Conservation (phyloP, 176 grass and related monocot species). For the Bothriochloa decipiens region DNA sequence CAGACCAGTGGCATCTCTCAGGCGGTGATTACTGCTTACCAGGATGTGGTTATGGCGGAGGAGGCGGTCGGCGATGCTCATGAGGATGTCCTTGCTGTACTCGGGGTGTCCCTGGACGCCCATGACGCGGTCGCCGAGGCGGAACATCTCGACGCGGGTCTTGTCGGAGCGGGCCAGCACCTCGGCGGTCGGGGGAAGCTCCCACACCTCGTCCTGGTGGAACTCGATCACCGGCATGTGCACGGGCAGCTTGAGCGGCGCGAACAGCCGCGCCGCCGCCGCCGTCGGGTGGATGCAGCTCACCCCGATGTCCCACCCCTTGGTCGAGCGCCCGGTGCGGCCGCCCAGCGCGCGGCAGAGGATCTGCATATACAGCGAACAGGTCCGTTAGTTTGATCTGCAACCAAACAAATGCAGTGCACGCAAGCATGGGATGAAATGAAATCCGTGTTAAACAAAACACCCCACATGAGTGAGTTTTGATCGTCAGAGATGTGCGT, state of each 20-base stretch:
- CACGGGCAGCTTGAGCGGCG: constrained; percentile 72
- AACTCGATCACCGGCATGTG: constrained; percentile 93
- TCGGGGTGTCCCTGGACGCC: constrained; percentile 93
- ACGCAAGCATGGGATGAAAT: too few relatives aligned
- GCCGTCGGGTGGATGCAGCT: constrained; percentile 86
- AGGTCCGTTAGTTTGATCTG: too few relatives aligned
- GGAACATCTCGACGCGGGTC: constrained; percentile 87
- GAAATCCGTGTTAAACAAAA: too few relatives aligned
- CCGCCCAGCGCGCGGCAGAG: constrained; percentile 83
- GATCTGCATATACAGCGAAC: too few relatives aligned
- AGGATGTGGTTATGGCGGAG: constrained; percentile 64
- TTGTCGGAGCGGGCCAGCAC: constrained; percentile 73
- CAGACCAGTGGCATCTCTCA: too few relatives aligned
- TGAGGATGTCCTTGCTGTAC: constrained; percentile 90
- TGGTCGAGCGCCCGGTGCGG: constrained; percentile 57
- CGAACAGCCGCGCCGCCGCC: constrained; percentile 57
- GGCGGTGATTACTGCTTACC: constrained; percentile 17
- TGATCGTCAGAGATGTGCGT: not conserved
- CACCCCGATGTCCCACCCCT: constrained; percentile 88
- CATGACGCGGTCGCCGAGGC: constrained; percentile 65
- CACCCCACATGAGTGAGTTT: too few relatives aligned
- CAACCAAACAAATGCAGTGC: too few relatives aligned
- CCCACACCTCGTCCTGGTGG: constrained; percentile 93
- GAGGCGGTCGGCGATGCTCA: constrained; percentile 79
- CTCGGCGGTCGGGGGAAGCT: constrained; percentile 63